Evolutionary conservation across 176 grass and related monocot species (phyloP).

Genomic region (Tuctoria greenei): DNA sequence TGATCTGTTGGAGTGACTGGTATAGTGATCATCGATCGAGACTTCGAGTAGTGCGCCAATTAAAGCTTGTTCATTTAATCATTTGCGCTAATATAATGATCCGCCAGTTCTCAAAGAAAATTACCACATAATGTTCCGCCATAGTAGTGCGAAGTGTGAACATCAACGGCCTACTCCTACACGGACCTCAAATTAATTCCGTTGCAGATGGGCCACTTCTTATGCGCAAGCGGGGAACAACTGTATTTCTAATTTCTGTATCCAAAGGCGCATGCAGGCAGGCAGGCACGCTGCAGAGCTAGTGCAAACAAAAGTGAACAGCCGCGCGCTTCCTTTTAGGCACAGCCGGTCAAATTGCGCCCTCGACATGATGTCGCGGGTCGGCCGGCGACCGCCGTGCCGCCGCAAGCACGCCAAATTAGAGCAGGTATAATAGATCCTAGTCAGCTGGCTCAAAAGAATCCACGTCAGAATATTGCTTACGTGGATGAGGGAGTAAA

Average conservation of each 20-base stretch:
- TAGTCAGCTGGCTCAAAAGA: too few relatives aligned
- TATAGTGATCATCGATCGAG: too few relatives aligned
- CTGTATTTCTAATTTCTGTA: background rate
- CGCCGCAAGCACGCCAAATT: background rate
- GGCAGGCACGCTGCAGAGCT: background rate
- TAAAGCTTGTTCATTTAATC: too few relatives aligned
- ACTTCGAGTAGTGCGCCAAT: too few relatives aligned
- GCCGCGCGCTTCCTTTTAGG: conserved; percentile 16
- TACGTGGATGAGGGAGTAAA: too few relatives aligned
- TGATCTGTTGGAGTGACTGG: background rate
- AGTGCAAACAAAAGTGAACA: background rate
- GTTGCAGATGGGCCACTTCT: background rate
- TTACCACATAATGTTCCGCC: too few relatives aligned
- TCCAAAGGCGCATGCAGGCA: conserved; percentile 10
- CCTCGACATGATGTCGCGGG: background rate
- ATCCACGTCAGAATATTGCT: too few relatives aligned
- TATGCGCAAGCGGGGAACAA: background rate
- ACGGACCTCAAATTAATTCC: background rate
- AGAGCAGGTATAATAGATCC: too few relatives aligned
- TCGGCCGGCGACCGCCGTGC: conserved; percentile 12
- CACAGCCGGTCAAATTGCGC: conserved; percentile 23
- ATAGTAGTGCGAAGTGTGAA: background rate
- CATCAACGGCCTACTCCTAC: background rate
- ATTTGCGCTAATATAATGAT: too few relatives aligned
- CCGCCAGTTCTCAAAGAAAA: too few relatives aligned